Base-by-base conservation (phyloP, 2,329 filamentous ascomycete species). In the Bertia moriformis region DNA sequence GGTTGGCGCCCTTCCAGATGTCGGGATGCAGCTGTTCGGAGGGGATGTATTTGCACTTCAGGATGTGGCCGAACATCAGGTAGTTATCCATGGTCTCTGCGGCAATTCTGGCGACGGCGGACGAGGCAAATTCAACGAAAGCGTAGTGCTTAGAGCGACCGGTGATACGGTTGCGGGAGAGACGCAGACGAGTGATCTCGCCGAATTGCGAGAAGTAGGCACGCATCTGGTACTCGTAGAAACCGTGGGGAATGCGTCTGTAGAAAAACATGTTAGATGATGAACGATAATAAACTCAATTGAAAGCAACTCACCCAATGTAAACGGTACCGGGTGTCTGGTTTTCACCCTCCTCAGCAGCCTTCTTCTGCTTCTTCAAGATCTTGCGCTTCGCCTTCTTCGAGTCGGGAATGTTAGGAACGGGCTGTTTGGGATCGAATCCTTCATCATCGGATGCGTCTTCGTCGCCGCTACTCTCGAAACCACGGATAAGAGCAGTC, bases 41-140 rank as follows among this genome's bases (percentile, higher is more conserved):
- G 2, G 73, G 67, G n/a, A 83, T 61, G 13, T 67, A 61, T 48
- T 76, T 74, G 56, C 79, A 80, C 55, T 83, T 80, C 45, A 85
- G 59, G 42, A 84, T 77, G 52, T 84, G 79, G n/a, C 75, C 73
- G 55, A 83, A 84, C 60, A 85, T 68, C 27, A 85, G 66, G 53
- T 85, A 85, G 55, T 82, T 83, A 59, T 85, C 67, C 80, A 84
- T 85, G 4, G 80, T 82, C 49, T 73, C 71, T 2, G 77, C 75
- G 19, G 81, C 78, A 45, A 84, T 80, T 46, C 76, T 71, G 10
- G 79, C 78, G 32, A 84, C 79, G 22, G 72, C 67, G 14, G 59
- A 52, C 4, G 72, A 74, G 2, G 63, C 62, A 49, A 85, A 85
- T 51, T 84, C 75, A 44, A 85, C 67, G 54, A 83, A 84, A 14